Percentiles rank a stretch among this genome's conserved stretches.
Evolutionary conservation across 2,329 filamentous ascomycete genomes (phyloP).

Genomic region (Colletotrichum scovillei): DNA sequence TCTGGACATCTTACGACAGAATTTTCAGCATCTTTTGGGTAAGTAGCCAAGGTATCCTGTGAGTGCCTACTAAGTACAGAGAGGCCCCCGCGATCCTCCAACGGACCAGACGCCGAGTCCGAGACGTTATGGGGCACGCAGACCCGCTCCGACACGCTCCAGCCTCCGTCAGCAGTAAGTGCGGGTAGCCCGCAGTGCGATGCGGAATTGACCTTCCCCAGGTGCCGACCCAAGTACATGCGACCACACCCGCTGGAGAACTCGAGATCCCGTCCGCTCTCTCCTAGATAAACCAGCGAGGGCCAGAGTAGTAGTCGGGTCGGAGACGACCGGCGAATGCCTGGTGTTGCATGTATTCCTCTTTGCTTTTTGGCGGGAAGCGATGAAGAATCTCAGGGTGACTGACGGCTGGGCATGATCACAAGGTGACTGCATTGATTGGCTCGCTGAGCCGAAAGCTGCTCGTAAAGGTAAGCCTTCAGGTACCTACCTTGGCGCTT

Average conservation of each 20-base stretch:
- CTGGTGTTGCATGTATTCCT: slow-evolving; percentile 25
- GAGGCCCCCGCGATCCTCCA: neutral
- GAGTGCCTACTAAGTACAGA: neutral
- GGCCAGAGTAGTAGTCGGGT: slow-evolving; percentile 35
- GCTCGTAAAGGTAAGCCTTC: neutral
- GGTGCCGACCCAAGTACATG: neutral
- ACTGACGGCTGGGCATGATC: neutral
- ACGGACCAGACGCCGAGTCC: neutral
- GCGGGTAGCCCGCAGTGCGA: neutral
- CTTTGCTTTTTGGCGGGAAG: neutral
- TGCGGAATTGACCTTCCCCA: neutral
- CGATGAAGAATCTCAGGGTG: neutral
- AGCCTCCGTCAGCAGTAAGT: too few species aligned
- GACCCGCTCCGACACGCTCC: neutral
- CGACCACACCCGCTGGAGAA: slow-evolving; percentile 35
- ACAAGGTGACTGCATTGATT: neutral
- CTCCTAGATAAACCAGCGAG: slow-evolving; percentile 34
- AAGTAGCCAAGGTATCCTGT: neutral
- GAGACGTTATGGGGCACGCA: neutral
- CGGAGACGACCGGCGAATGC: slow-evolving; percentile 33
- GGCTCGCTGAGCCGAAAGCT: neutral
- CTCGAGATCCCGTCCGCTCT: slow-evolving; percentile 36
- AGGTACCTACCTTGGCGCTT: too few species aligned
- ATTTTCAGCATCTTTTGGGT: neutral
- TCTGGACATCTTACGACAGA: neutral